A percentile compares a stretch with the other conserved stretches of the same genome.
Conservation (phyloP, 148 eudicot genomes). For the Camellia granthamiana region DNA sequence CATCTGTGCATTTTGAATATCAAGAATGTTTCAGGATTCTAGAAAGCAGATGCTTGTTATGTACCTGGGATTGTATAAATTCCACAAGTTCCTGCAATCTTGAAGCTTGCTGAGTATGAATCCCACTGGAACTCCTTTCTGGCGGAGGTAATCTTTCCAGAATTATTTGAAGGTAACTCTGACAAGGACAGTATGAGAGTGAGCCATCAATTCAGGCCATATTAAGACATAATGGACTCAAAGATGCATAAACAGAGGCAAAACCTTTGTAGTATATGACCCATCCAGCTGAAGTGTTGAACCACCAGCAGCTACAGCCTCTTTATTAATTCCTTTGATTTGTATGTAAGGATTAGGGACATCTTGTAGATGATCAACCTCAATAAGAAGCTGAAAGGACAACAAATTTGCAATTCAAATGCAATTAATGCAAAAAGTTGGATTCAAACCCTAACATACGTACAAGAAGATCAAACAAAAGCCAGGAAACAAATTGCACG, state of each 20-base stretch:
- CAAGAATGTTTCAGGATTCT: background rate
- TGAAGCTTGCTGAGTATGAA: slow-evolving; percentile 83
- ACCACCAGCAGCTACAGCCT: slow-evolving; percentile 84
- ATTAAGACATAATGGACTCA: background rate
- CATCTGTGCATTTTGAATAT: background rate
- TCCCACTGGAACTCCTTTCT: slow-evolving; percentile 73
- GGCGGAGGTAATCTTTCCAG: slow-evolving; percentile 67
- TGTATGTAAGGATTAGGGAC: slow-evolving; percentile 83
- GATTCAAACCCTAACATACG: no score
- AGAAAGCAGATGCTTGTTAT: background rate
- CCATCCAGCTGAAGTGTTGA: slow-evolving; percentile 76
- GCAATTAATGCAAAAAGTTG: background rate
- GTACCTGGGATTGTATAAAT: slow-evolving; percentile 85
- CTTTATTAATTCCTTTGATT: slow-evolving; percentile 88
- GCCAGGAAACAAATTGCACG: background rate
- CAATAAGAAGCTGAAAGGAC: slow-evolving; percentile 70
- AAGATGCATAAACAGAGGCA: slow-evolving; percentile 13
- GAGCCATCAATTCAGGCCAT: slow-evolving; percentile 10
- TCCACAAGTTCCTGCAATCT: slow-evolving; percentile 89
- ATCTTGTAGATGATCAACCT: slow-evolving; percentile 91
- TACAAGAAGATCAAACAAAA: background rate
- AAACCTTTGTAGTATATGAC: slow-evolving; percentile 92
- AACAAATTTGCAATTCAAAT: background rate
- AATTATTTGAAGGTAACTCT: slow-evolving; percentile 86
- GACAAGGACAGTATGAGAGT: slow-evolving; percentile 20